Base-by-base conservation (phyloP, 257 asterid species). In the Leptodermis oblonga region DNA sequence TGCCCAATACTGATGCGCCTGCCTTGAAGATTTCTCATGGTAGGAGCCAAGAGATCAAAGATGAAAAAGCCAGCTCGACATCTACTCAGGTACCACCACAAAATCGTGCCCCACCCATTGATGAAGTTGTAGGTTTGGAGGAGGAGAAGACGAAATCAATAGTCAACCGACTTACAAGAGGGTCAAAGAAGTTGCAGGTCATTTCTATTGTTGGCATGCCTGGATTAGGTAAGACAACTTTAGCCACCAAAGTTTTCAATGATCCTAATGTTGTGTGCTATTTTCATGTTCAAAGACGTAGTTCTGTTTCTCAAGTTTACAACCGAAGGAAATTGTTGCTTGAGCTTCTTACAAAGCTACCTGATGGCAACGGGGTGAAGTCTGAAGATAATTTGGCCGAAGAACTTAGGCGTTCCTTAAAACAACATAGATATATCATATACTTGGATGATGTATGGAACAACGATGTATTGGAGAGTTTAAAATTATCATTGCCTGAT, bases 381-480 rank as follows among this genome's bases (percentile, higher is more conserved):
- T 12, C n/a, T 51, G 63, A 36, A 52, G 11, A 13, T 9, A 26
- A 53, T 1, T 53, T 68, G 33, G 28, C 45, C 22, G 5, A 22
- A 0, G 1, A 34, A 25, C 41, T 68, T n/a, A n/a, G 34, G 52
- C 43, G 43, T 4, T 22, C 15, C 11, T 30, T 68, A 10, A 53
- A 5, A 13, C 10, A 52, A 0, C 5, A 15, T 13, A 68, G 37
- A 46, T 68, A 20, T 33, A n/a, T 68, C 26, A 53, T 68, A 33
- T 60, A 36, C 20, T 18, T 68, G 72, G 72, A 68, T 37, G 72
- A 51, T 36, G 15, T 68, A 8, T 52, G 72, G 63, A 63, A 68
- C 4, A 5, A 22, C 1, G 13, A 33, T 10, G 62, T 42, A 13
- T 53, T 42, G 59, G 3, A 34, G 0, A 7, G 15, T 5, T 7